These are phyloP conservation scores for Aquilaria sinensis DNA, from an alignment of 345 rosid genomes.

Conservation along the genomic window DNA sequence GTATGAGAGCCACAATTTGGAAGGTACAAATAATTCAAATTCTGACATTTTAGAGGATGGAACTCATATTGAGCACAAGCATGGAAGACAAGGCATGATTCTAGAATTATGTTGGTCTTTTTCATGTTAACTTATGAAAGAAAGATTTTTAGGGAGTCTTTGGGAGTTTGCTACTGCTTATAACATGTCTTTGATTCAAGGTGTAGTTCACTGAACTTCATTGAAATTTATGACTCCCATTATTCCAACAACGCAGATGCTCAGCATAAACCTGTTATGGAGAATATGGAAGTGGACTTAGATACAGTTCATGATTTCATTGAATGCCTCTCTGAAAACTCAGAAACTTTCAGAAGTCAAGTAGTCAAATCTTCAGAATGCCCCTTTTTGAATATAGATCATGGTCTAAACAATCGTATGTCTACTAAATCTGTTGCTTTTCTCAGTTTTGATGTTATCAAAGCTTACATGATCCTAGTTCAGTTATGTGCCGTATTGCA, in stretches of 20 bases:
- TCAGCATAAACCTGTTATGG: slow-evolving; percentile 20
- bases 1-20: slow-evolving; percentile 21
- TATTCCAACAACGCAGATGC: slow-evolving; percentile 34
- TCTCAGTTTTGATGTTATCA: slow-evolving; percentile 27
- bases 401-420: slow-evolving; percentile 16
- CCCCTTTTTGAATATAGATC: slow-evolving; percentile 20
- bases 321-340: slow-evolving; percentile 21
- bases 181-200: not conserved
- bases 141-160: too few species aligned
- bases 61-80: slow-evolving; percentile 21
- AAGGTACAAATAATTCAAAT: slow-evolving; percentile 21
- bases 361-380: slow-evolving; percentile 7
- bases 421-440: slow-evolving; percentile 28
- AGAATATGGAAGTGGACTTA: slow-evolving; percentile 15
- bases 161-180: not conserved
- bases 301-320: slow-evolving; percentile 7
- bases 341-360: slow-evolving; percentile 21
- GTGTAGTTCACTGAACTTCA: not conserved
- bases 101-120: slow-evolving; percentile 31
- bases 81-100: slow-evolving; percentile 17
- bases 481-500: slow-evolving; percentile 23
- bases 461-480: slow-evolving; percentile 19
- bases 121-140: not conserved
- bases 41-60: slow-evolving; percentile 16
- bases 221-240: slow-evolving; percentile 20